A percentile compares a stretch with the other conserved stretches of the same genome.
phyloP scores from a whole-genome alignment of 805 yeast species.

The Hanseniaspora singularis region DNA sequence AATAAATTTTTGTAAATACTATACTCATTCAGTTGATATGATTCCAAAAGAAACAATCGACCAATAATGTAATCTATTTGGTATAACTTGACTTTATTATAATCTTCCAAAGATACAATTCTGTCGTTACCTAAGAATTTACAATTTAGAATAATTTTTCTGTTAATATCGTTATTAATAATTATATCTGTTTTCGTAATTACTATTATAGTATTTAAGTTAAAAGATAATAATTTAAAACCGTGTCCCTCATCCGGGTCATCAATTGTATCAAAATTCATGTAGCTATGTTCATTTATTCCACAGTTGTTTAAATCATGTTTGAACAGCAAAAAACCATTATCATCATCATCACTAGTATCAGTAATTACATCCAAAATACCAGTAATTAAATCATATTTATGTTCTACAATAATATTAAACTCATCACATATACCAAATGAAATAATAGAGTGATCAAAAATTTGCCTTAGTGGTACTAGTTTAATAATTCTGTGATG shows the following conservation, averaged over 20 bases:
- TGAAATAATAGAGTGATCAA: not conserved
- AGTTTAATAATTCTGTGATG: constrained; percentile 3
- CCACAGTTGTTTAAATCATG: not conserved
- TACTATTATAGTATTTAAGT: not conserved
- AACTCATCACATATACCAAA: constrained; percentile 4
- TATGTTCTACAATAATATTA: not conserved
- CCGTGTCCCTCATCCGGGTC: not conserved
- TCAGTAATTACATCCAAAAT: not conserved
- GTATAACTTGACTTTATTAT: not conserved
- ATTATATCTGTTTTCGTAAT: constrained; percentile 1
- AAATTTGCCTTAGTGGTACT: not conserved
- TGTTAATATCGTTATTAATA: not conserved
- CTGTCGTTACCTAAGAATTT: constrained; percentile 1
- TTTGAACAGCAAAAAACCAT: too few species aligned
- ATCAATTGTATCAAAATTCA: constrained; percentile 2
- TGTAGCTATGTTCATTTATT: not conserved
- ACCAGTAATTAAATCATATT: not conserved
- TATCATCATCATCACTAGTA: not conserved
- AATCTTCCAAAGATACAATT: constrained; percentile 5
- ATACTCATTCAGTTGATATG: constrained; percentile 5
- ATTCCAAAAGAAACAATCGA: not conserved
- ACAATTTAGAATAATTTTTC: not conserved
- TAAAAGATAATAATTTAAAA: not conserved
- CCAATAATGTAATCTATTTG: constrained; percentile 8
- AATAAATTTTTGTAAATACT: constrained; percentile 2